Evolutionary conservation across 441 rosid genomes (phyloP), one percentile per base, ranked within the genome.

Genomic region (Jatropha multifida): DNA sequence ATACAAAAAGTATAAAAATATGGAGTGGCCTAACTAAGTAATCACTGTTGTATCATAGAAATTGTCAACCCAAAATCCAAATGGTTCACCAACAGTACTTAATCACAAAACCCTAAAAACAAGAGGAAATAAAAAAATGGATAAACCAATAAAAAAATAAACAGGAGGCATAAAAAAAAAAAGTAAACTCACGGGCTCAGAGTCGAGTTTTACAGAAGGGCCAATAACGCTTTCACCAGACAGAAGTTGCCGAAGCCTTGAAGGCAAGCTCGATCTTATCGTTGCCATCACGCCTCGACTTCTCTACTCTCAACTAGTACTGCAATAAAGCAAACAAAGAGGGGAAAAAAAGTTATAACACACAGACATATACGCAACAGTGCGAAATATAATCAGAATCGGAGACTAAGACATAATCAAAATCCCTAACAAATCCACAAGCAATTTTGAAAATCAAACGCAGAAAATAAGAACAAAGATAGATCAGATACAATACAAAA

Each of bases 251-350:
- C 98, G 92, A 67, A 94, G 86, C 80, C 99, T 86, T 64, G 97
- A 90, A 71, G 97, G 99, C 89, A 96, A 85, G 84, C 88, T 89
- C 84, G 98, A 88, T 86, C 99, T 88, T 81, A 83, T 81, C 75
- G 91, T 80, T 72, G 97, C 88, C 99, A 95, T 95, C 86, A 77
- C 78, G 73, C 78, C 83, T 73, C 83, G 76, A 70, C 83, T 81
- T 68, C 79, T 80, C 82, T 80, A 79, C 86, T 87, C 74, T 76
- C 85, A 79, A 80, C 79, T 78, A 78, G 83, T 71, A 63, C 23
- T 42, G 68, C 42, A 48, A 44, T 20, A 68, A 49, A 37, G 58
- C 41, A 40, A 5, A 27, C 26, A 8, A 2, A 20, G 11, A 2
- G 3, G 14, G 48, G 32, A 14, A 17, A 61, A 18, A 26, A 60